Evolutionary conservation across 345 rosid genomes (phyloP).

Genomic region (Lagerstroemia speciosa): DNA sequence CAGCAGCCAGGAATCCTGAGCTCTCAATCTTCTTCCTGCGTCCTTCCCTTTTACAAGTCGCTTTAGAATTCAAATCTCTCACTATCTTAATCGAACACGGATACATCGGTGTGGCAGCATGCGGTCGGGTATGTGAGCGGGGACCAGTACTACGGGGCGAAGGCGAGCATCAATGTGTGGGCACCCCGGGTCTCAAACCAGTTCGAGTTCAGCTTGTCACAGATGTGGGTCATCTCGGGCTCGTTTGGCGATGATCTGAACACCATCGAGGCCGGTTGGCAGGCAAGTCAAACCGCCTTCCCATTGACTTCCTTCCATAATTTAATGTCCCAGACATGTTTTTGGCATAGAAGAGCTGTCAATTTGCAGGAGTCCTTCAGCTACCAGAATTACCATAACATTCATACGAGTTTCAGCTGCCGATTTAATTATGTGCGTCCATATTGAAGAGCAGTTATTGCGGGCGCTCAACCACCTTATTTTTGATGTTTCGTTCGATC

Average conservation of each 20-base stretch:
- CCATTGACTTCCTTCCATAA: too few species aligned
- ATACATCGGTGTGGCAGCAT: conserved; percentile 49
- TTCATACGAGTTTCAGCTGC: too few species aligned
- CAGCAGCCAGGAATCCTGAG: too few species aligned
- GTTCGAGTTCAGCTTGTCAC: conserved; percentile 89
- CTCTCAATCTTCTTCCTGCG: too few species aligned
- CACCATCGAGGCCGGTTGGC: conserved; percentile 99
- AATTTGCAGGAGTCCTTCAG: not conserved
- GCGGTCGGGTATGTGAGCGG: conserved; percentile 95
- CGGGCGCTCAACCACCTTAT: conserved; percentile 16
- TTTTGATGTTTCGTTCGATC: not conserved
- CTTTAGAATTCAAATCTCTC: too few species aligned
- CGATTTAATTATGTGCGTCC: too few species aligned
- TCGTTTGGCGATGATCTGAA: conserved; percentile 87
- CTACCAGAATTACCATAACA: not conserved
- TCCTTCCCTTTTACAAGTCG: too few species aligned
- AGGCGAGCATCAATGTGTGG: conserved; percentile 97
- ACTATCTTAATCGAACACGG: too few species aligned
- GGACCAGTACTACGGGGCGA: conserved; percentile 87
- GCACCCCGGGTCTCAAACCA: conserved; percentile 64
- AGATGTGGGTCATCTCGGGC: conserved; percentile 95
- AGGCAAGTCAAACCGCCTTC: conserved; percentile 30
- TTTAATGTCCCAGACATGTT: not conserved
- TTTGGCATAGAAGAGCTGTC: not conserved
- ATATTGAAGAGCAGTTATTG: too few species aligned